A percentile compares a stretch with the other conserved stretches of the same genome.
phyloP scores from a whole-genome alignment of 176 grass and related monocot species.

The Echinochloa phyllopogon region DNA sequence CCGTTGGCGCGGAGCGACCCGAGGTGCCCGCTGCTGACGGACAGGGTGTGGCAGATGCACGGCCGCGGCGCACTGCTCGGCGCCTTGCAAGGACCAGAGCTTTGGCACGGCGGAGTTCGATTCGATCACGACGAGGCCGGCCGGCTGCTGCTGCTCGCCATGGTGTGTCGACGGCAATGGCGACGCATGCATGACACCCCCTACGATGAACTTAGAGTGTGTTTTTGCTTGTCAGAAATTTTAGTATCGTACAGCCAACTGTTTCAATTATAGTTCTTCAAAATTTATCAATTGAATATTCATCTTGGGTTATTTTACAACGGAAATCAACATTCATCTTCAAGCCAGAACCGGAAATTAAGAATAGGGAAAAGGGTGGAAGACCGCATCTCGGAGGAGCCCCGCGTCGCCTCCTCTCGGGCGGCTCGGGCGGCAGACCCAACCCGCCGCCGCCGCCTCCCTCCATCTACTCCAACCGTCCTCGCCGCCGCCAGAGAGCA shows the following conservation, averaged over 20 bases:
- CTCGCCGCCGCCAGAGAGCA: too few species aligned
- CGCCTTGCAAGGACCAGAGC: slow-evolving; percentile 45
- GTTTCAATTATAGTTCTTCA: background rate
- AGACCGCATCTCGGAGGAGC: too few species aligned
- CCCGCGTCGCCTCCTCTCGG: too few species aligned
- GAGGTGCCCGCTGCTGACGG: slow-evolving; percentile 37
- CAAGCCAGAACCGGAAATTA: too few species aligned
- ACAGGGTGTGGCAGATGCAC: slow-evolving; percentile 68
- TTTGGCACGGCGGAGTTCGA: slow-evolving; percentile 42
- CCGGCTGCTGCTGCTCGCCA: slow-evolving; percentile 49
- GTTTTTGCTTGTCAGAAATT: background rate
- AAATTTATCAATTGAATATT: slow-evolving; percentile 4
- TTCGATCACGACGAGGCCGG: slow-evolving; percentile 38
- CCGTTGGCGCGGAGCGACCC: slow-evolving; percentile 3
- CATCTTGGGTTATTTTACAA: background rate
- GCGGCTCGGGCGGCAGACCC: too few species aligned
- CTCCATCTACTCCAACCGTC: too few species aligned
- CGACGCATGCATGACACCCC: slow-evolving; percentile 2
- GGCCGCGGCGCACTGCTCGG: slow-evolving; percentile 50
- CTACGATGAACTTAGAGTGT: background rate
- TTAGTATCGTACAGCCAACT: background rate
- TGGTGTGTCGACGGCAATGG: slow-evolving; percentile 47
- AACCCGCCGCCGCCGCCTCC: too few species aligned
- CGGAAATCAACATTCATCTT: too few species aligned
- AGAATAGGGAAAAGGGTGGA: too few species aligned